Evolutionary conservation across 345 rosid species (phyloP).

Genomic region (Litchi chinensis): DNA sequence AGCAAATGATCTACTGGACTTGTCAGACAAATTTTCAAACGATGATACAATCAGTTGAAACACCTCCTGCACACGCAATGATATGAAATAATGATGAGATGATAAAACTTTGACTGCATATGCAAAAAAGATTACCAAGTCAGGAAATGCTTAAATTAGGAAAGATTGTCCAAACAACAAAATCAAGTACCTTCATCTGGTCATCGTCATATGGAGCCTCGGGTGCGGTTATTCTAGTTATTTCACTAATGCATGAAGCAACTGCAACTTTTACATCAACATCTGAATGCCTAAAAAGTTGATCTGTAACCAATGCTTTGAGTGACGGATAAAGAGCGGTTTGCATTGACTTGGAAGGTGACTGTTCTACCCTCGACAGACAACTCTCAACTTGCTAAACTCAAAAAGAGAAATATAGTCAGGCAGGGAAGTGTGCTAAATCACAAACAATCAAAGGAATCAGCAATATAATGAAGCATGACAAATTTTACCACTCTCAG

Average conservation of each 20-base stretch:
- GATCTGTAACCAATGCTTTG: slow-evolving; percentile 66
- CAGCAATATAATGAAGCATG: neutral
- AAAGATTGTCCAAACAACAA: neutral
- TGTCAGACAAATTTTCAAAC: slow-evolving; percentile 71
- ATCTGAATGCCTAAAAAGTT: slow-evolving; percentile 71
- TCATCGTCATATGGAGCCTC: slow-evolving; percentile 97
- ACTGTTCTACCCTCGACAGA: slow-evolving; percentile 83
- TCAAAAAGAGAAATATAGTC: slow-evolving; percentile 12
- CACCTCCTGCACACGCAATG: slow-evolving; percentile 61
- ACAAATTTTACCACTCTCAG: neutral
- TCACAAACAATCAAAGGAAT: neutral
- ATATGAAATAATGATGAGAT: neutral
- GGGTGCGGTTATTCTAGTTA: slow-evolving; percentile 97
- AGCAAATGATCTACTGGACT: slow-evolving; percentile 63
- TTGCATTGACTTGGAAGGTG: slow-evolving; percentile 70
- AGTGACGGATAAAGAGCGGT: slow-evolving; percentile 69
- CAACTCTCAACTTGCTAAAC: slow-evolving; percentile 67
- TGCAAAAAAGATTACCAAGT: neutral
- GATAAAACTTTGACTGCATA: neutral
- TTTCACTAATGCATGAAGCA: slow-evolving; percentile 94
- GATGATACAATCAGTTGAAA: slow-evolving; percentile 93
- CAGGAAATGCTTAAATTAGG: neutral
- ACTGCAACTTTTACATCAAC: slow-evolving; percentile 86
- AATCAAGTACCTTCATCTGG: slow-evolving; percentile 68
- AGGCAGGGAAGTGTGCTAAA: neutral